Evolutionary conservation across 805 yeast species (phyloP), one percentile per base, ranked within the genome.

Genomic region (Hagleromyces aurorensis): DNA sequence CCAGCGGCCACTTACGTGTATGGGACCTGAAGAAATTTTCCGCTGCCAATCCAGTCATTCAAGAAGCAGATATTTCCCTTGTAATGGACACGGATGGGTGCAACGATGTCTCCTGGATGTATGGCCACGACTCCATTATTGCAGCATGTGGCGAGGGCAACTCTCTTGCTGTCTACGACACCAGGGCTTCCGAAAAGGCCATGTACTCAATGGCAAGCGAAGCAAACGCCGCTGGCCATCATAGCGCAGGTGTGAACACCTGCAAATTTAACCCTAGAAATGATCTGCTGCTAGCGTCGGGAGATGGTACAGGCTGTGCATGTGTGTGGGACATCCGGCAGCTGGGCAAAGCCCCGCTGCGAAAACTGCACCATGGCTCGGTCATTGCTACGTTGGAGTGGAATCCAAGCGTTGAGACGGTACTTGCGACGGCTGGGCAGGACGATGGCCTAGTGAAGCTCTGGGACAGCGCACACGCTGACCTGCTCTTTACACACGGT

Each of bases 101-200:
- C 10, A 87, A 86, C 50, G 87, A 78, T 43, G 63, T 81, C 1
- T 68, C 75, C 32, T 86, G 87, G 85, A 59, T 70, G 31, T 70
- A 72, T 2, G 55, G 57, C 19, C 86, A 83, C 46, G 74, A 71
- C 36, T 61, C 74, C 0, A 42, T 83, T 2, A 66, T 85, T 34
- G 75, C 72, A 1, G 52, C 72, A 2, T 87, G 75, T 2, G 82
- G 85, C 21, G 96, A 87, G 39, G 70, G 68, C 27, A 69, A 72
- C 6, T 36, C 39, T 3, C 51, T 73, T 18, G 64, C 64, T 26
- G 25, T 81, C 2, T 65, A 62, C 44, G 94, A 83, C 48, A 58
- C 61, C 2, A 62, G 93, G 47, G 32, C 47, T 18, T 20, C 25
- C 27, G 33, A 25, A 25, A 19, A 16, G 14, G 26, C 23, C 8